A percentile compares a stretch with the other conserved stretches of the same genome.
phyloP scores from a whole-genome alignment of 2,329 filamentous ascomycete genomes.

The Dryadomyces quercivorus region DNA sequence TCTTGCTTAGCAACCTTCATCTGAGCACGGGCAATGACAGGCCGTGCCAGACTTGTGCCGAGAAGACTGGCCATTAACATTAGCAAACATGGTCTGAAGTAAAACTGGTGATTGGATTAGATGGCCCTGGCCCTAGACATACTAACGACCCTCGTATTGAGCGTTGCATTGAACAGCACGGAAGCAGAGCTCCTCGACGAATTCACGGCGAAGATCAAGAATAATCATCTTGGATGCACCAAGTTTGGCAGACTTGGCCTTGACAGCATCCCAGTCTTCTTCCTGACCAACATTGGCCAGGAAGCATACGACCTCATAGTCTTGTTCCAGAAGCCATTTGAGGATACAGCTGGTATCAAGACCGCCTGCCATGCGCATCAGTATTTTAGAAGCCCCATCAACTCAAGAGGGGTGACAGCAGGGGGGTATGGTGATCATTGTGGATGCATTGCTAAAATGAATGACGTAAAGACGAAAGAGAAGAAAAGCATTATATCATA shows the following conservation, averaged over 20 bases:
- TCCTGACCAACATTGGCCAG: constrained; percentile 65
- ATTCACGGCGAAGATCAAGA: constrained; percentile 58
- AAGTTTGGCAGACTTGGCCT: constrained; percentile 48
- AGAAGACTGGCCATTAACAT: constrained; percentile 18
- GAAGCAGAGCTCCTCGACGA: constrained; percentile 72
- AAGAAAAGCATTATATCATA: constrained; percentile 4
- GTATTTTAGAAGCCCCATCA: constrained; percentile 4
- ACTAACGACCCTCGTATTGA: constrained; percentile 48
- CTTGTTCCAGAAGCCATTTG: constrained; percentile 28
- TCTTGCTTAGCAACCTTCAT: constrained; percentile 52
- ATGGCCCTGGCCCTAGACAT: background rate
- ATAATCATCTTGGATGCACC: constrained; percentile 54
- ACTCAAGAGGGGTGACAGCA: background rate
- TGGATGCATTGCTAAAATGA: background rate
- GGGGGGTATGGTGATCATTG: background rate
- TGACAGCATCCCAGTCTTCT: constrained; percentile 62
- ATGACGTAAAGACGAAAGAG: background rate
- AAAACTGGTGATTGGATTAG: no score
- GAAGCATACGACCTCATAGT: constrained; percentile 48
- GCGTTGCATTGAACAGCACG: constrained; percentile 65
- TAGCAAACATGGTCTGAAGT: constrained; percentile 31
- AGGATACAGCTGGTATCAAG: constrained; percentile 15
- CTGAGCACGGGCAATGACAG: constrained; percentile 57
- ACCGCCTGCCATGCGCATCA: constrained; percentile 13
- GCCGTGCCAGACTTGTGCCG: constrained; percentile 53